A percentile compares a stretch with the other conserved stretches of the same genome.
These are phyloP conservation scores for Elsinoe fawcettii DNA, from an alignment of 2,329 filamentous ascomycete species.

Conservation along the genomic window DNA sequence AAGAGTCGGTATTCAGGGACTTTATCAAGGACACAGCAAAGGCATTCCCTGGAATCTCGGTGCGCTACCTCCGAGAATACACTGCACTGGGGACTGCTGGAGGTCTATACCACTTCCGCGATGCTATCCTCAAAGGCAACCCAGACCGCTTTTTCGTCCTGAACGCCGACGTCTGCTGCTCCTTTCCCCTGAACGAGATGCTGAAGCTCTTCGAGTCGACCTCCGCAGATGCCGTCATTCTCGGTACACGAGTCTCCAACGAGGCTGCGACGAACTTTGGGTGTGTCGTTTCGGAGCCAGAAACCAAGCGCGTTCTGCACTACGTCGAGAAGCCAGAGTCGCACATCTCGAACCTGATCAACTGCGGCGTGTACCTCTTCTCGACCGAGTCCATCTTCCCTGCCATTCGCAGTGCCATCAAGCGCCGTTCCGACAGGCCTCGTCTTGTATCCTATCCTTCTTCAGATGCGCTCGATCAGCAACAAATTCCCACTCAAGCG, in stretches of 20 bases:
- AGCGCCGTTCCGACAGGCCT: constrained; percentile 84
- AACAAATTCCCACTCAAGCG: constrained; percentile 46
- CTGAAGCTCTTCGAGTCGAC: constrained; percentile 87
- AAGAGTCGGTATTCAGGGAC: constrained; percentile 92
- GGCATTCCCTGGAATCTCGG: constrained; percentile 78
- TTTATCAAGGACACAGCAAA: constrained; percentile 88
- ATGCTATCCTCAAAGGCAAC: constrained; percentile 92
- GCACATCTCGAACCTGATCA: constrained; percentile 96
- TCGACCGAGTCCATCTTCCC: constrained; percentile 93
- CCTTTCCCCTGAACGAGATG: constrained; percentile 94
- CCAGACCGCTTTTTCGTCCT: constrained; percentile 95
- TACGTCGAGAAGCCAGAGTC: constrained; percentile 99
- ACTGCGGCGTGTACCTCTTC: constrained; percentile 98
- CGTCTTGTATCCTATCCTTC: constrained; percentile 92
- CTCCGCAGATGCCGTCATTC: constrained; percentile 91
- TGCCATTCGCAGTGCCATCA: constrained; percentile 87
- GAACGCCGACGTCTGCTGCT: constrained; percentile 98
- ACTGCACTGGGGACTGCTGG: constrained; percentile 91
- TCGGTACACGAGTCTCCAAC: constrained; percentile 83
- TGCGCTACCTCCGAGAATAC: constrained; percentile 97
- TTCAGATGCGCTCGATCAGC: constrained; percentile 74
- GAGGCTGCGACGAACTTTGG: constrained; percentile 94
- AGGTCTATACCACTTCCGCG: constrained; percentile 97
- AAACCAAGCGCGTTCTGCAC: constrained; percentile 91
- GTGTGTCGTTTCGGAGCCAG: constrained; percentile 89